Evolutionary conservation across 108 stramenopile species (phyloP).

Genomic region (Cyclotella distinguenda): DNA sequence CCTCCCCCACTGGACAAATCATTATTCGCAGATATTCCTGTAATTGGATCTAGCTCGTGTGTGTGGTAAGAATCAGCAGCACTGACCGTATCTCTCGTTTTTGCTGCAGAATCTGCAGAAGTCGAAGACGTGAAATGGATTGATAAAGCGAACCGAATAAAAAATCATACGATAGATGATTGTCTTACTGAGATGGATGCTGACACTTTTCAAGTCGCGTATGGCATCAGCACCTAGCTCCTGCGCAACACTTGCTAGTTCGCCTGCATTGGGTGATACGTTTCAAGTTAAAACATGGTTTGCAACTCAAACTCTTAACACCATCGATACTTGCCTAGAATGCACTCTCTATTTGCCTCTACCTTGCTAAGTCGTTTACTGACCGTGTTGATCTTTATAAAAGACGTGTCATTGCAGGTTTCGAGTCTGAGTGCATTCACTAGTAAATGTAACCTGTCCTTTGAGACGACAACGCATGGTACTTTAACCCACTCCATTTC

Average conservation of each 20-base stretch:
- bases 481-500: constrained; percentile 78
- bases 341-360: constrained; percentile 47
- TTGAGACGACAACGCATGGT: constrained; percentile 66
- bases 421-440: constrained; percentile 75
- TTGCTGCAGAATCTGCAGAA: constrained; percentile 36
- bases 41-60: neutral
- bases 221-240: constrained; percentile 72
- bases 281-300: no score
- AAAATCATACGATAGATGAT: neutral
- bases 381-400: constrained; percentile 74
- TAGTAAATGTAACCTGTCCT: constrained; percentile 61
- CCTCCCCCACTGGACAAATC: constrained; percentile 42
- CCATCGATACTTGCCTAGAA: constrained; percentile 17
- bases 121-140: no score
- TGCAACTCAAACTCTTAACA: no score
- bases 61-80: neutral
- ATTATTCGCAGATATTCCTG: constrained; percentile 11
- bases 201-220: constrained; percentile 66
- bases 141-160: no score
- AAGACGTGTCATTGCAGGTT: constrained; percentile 74
- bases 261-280: neutral
- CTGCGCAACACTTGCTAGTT: constrained; percentile 70
- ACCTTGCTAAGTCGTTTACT: constrained; percentile 72
- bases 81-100: constrained; percentile 11
- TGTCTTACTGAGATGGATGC: constrained; percentile 56